A percentile compares a stretch with the other conserved stretches of the same genome.
Conservation (phyloP, 108 stramenopile genomes). For the Skeletonema marinoi region DNA sequence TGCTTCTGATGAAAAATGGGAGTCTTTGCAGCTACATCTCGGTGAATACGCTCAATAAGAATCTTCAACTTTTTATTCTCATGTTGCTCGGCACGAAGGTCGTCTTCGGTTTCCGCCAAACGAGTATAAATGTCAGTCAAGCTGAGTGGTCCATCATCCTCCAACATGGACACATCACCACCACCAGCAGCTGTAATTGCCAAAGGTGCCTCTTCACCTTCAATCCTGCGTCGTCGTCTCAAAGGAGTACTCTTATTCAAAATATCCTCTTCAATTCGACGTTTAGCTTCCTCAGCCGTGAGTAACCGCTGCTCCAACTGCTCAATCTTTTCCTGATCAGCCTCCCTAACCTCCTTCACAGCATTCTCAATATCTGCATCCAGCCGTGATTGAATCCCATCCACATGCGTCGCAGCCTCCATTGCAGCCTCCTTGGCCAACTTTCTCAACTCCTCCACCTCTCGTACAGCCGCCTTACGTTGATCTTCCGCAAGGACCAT, state of each 20-base stretch:
- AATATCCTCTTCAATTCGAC: constrained; percentile 39
- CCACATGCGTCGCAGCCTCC: constrained; percentile 33
- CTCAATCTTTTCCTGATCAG: constrained; percentile 47
- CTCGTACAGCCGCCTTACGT: constrained; percentile 38
- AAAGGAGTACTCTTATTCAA: constrained; percentile 25
- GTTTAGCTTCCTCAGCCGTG: constrained; percentile 29
- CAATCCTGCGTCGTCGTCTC: constrained; percentile 21
- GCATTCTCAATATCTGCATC: constrained; percentile 49
- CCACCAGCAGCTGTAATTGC: constrained; percentile 19
- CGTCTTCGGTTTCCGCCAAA: constrained; percentile 74
- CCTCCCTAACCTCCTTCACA: constrained; percentile 49
- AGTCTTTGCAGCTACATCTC: constrained; percentile 73
- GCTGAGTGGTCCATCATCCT: constrained; percentile 59
- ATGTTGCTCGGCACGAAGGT: constrained; percentile 53
- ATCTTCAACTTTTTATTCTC: constrained; percentile 66
- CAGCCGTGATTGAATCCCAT: constrained; percentile 34
- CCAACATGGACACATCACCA: constrained; percentile 23
- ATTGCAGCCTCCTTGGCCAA: constrained; percentile 59
- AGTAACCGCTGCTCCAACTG: constrained; percentile 47
- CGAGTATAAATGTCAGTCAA: constrained; percentile 74
- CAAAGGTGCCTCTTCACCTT: constrained; percentile 8
- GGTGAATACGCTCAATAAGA: constrained; percentile 61
- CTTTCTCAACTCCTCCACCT: constrained; percentile 52
- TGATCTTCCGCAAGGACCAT: constrained; percentile 56
- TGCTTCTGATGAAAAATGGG: constrained; percentile 81